phyloP scores from a whole-genome alignment of 768 basidiomycete species.

The Agaricus blazei region DNA sequence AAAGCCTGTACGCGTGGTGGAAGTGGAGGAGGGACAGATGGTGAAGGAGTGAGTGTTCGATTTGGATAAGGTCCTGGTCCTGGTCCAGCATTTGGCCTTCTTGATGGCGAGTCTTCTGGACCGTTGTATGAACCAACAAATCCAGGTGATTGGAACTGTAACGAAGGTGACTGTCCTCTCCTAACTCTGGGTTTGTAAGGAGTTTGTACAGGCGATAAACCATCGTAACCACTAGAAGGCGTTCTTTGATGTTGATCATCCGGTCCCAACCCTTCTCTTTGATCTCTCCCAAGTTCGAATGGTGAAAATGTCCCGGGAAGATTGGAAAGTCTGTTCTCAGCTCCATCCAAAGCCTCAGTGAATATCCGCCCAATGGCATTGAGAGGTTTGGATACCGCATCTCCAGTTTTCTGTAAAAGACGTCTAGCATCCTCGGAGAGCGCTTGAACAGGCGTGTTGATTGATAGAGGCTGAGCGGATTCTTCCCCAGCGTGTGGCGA shows the following conservation, averaged over 20 bases:
- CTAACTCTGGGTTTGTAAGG: constrained; percentile 75
- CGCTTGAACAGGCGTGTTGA: constrained; percentile 51
- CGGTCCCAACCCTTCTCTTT: constrained; percentile 17
- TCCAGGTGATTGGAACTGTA: constrained; percentile 17
- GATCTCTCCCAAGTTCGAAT: constrained; percentile 56
- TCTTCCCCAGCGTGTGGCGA: constrained; percentile 79
- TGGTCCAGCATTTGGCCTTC: constrained; percentile 13
- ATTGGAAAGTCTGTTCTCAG: constrained; percentile 58
- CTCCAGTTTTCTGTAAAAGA: constrained; percentile 85
- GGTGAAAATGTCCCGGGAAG: constrained; percentile 69
- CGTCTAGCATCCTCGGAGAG: constrained; percentile 71
- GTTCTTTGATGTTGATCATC: constrained; percentile 25
- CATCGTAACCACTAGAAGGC: constrained; percentile 14
- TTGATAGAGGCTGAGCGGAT: constrained; percentile 73
- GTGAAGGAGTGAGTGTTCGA: constrained; percentile 41
- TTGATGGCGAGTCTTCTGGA: constrained; percentile 50
- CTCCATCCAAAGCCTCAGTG: constrained; percentile 73
- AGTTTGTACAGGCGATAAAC: constrained; percentile 43
- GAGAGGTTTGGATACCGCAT: constrained; percentile 88
- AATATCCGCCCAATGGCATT: constrained; percentile 85
- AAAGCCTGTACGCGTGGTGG: constrained; percentile 43
- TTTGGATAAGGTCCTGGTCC: constrained; percentile 35
- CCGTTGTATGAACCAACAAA: constrained; percentile 16
- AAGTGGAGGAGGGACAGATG: constrained; percentile 15
- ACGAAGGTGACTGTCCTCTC: constrained; percentile 40